Conservation (phyloP, 73 alveolate genomes). For the Tetrahymena thermophila region DNA sequence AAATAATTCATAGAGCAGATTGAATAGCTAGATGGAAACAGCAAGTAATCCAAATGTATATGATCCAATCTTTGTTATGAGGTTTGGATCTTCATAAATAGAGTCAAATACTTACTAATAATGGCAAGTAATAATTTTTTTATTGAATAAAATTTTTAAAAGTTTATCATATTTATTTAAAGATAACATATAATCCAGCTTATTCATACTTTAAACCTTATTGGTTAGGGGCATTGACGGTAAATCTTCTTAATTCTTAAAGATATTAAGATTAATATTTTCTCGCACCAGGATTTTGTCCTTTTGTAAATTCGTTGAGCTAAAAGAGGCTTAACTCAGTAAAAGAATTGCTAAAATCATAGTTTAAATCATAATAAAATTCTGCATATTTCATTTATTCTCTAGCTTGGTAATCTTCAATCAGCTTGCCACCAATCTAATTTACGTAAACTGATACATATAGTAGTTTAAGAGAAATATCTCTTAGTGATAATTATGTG, state of each 20-base stretch:
- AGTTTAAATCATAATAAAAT: not conserved
- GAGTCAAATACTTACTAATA: constrained; percentile 20
- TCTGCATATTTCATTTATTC: not conserved
- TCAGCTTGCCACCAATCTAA: not conserved
- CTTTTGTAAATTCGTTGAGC: constrained; percentile 14
- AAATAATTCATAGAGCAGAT: not conserved
- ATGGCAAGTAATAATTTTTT: constrained; percentile 8
- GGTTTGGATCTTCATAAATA: constrained; percentile 20
- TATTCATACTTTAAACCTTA: constrained; percentile 35
- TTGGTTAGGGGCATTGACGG: constrained; percentile 38
- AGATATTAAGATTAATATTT: not conserved
- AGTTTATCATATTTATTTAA: not conserved
- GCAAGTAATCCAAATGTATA: constrained; percentile 37
- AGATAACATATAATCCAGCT: constrained; percentile 32
- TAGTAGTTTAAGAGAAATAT: not conserved
- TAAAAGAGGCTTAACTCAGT: not conserved
- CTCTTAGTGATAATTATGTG: not conserved
- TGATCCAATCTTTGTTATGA: constrained; percentile 24
- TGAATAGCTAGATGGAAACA: not conserved
- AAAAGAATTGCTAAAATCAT: not conserved
- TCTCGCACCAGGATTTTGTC: constrained; percentile 41
- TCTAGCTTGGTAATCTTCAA: not conserved
- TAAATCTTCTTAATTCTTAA: constrained; percentile 15
- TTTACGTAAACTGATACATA: not conserved
- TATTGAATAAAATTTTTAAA: too few relatives aligned